Evolutionary conservation across 495 filamentous ascomycete genomes (phyloP), one percentile per base, ranked within the genome.

Genomic region (Daldinia decipiens): DNA sequence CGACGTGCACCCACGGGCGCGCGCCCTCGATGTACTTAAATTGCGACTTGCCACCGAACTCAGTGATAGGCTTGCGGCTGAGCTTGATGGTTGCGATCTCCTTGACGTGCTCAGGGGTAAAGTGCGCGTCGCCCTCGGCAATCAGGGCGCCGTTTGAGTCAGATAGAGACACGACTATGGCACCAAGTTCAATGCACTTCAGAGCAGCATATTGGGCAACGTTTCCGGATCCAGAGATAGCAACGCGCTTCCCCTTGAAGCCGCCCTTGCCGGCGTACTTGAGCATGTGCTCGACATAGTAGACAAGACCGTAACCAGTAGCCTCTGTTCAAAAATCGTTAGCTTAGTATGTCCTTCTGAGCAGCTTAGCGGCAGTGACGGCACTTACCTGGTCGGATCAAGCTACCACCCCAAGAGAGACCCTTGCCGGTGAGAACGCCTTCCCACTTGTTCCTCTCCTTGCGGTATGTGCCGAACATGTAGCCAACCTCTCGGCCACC

Each of bases 281-380:
- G 80, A 98, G 92, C 95, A 99, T 99, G 87, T 97, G 94, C 71
- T 91, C 85, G 79, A 97, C 93, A 79, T 98, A 98, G 86, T 99
- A 99, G 80, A 98, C 91, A 67, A 99, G 90, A 81, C 95, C 95
- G 81, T 92, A 98, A 56, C 95, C 95, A 50, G 95, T 99, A 74
- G 95, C 95, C 87, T 99, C 95, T 67, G 70, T 61, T 45, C 17
- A 13, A 36, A 36, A 21, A 34, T 13, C 3, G 54, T 61, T 45
- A 60, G 64, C 69, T 45, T 32, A 0, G 21, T 24, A 9, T 21
- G 56, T 29, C 12, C 24, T 29, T 13, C 36, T 32, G 12, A 32
- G 19, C 31, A 21, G n/a, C 5, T 29, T 11, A 5, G 15, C 15
- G 38, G 26, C 7, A 11, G 36, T 13, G n/a, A 9, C 29, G n/a